Evolutionary conservation across 208 protist genomes (phyloP).

Genomic region (Wallacemonas sp.): DNA sequence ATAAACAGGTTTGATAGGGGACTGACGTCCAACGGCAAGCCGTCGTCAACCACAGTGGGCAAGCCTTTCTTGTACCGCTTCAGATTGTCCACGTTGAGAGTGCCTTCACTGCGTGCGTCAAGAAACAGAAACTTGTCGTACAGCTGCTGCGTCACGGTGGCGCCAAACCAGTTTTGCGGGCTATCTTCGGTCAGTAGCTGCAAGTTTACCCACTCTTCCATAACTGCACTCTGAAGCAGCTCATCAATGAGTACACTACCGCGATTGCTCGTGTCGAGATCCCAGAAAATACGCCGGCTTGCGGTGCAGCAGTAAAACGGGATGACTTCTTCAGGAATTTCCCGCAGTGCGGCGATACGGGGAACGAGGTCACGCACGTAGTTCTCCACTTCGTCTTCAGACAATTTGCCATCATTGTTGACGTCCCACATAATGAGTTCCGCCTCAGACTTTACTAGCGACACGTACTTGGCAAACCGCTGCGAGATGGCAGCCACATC

Average conservation of each 20-base stretch:
- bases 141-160: conserved; percentile 66
- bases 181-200: conserved; percentile 81
- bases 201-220: conserved; percentile 89
- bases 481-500: conserved; percentile 67
- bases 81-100: conserved; percentile 79
- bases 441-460: conserved; percentile 80
- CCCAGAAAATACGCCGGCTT: conserved; percentile 90
- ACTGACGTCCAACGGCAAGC: conserved; percentile 65
- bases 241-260: conserved; percentile 79
- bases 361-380: conserved; percentile 83
- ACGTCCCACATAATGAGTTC: conserved; percentile 84
- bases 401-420: conserved; percentile 84
- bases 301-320: conserved; percentile 92
- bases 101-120: conserved; percentile 81
- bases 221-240: conserved; percentile 72
- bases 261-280: conserved; percentile 73
- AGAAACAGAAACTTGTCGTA: conserved; percentile 90
- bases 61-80: conserved; percentile 85
- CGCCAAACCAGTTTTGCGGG: conserved; percentile 82
- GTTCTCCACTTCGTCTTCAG: conserved; percentile 87
- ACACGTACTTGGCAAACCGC: conserved; percentile 80
- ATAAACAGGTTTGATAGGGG: conserved; percentile 86
- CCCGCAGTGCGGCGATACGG: conserved; percentile 65
- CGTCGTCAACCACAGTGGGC: conserved; percentile 83
- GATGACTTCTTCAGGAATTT: conserved; percentile 53